Base-by-base conservation (phyloP, 768 basidiomycete genomes). In the Amanita polypyramis region DNA sequence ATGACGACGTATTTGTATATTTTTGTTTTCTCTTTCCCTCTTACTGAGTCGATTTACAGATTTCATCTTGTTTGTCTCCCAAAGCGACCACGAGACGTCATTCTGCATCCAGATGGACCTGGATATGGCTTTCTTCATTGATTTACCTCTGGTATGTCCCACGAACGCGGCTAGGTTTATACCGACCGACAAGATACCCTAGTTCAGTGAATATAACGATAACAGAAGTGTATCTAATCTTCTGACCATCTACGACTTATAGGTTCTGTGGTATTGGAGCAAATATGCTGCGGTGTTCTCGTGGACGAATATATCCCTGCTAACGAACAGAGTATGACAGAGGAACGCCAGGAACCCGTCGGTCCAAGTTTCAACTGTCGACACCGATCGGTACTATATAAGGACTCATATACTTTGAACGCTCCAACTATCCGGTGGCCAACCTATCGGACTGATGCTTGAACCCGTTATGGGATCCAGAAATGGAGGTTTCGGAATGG, bases 121-220 rank as follows among this genome's bases (percentile, higher is more conserved):
- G 82, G 77, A 27, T 83, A 80, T n/a, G 80, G 70, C 78, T 0
- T 84, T 82, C 57, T 83, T 82, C 58, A 77, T 82, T 29, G 80
- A 80, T 27, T 56, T 81, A 17, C 66, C 79, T 19, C 77, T 75
- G 36, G 77, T 79, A 63, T 50, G 72, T n/a, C n/a, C n/a, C 43
- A 33, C 12, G 14, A 23, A 3, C 11, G n/a, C 37, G 36, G 17
- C 45, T 32, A 17, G 11, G 52, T 20, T 29, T 38, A 12, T 7
- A 37, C 11, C 17, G 43, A 21, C 45, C 54, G 12, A 55, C 17
- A n/a, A 10, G 19, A 20, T 27, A 37, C 12, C 43, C 33, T 45
- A 69, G 67, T 60, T 66, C 44, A 65, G 68, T 66, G 55, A 52
- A 60, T 33, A n/a, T 33, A 12, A 23, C n/a, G 20, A 36, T 34